These are phyloP conservation scores for Tanozyma kutaoensis DNA, from an alignment of 805 yeast genomes.

Conservation along the genomic window DNA sequence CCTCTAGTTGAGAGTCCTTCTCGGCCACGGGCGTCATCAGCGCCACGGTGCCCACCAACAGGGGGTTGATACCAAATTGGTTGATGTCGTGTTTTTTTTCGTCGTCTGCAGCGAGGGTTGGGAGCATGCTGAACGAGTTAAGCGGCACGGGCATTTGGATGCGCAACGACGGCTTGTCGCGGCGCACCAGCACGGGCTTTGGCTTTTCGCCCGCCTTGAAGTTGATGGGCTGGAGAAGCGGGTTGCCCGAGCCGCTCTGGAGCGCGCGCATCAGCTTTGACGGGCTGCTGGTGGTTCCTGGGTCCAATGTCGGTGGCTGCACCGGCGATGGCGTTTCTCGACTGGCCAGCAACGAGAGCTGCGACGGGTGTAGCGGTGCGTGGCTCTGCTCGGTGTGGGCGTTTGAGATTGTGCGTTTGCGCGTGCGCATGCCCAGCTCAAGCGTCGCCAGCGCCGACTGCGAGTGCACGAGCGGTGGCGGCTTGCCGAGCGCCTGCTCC, in stretches of 20 bases:
- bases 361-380: constrained; percentile 2
- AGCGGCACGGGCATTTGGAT: constrained; percentile 72
- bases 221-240: constrained; percentile 43
- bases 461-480: constrained; percentile 28
- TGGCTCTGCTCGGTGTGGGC: constrained; percentile 16
- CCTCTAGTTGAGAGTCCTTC: constrained; percentile 15
- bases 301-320: constrained; percentile 11
- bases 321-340: constrained; percentile 24
- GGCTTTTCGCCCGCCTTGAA: constrained; percentile 14
- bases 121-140: constrained; percentile 14
- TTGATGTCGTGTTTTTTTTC: constrained; percentile 16
- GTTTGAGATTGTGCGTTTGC: constrained; percentile 25
- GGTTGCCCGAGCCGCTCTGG: constrained; percentile 16
- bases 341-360: constrained; percentile 19
- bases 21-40: constrained; percentile 77
- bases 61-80: constrained; percentile 54
- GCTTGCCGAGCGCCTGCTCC: constrained; percentile 18
- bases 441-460: constrained; percentile 28
- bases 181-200: constrained; percentile 1
- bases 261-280: constrained; percentile 38
- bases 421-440: constrained; percentile 18
- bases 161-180: constrained; percentile 42
- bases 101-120: constrained; percentile 24
- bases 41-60: constrained; percentile 35
- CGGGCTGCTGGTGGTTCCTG: constrained; percentile 18